Base-by-base conservation (phyloP, 2,329 filamentous ascomycete species). In the Beauveria varroae region DNA sequence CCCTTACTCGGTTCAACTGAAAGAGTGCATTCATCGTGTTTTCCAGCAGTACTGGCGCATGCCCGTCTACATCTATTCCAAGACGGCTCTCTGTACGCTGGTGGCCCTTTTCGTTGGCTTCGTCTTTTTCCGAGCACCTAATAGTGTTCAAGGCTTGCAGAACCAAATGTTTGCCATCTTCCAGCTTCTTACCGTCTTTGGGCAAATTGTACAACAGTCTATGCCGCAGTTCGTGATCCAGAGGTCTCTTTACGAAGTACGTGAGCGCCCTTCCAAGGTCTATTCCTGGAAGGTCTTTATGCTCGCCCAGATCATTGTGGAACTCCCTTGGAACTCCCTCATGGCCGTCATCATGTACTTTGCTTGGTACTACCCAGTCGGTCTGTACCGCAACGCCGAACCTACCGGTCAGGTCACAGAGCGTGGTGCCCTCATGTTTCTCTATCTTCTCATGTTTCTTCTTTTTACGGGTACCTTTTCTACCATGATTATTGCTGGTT, bases 41-140 rank as follows among this genome's bases (percentile, higher is more conserved):
- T 95, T 95, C 79, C 84, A 93, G 70, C 91, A 96, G 73, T 96
- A 95, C 81, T 96, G 92, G 91, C 89, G 92, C 63, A 93, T 87
- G 0, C 92, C 92, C 0, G 83, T 86, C 5, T 96, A 96, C 78
- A 93, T 96, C 73, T 96, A 93, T 78, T 87, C 89, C 68, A 96
- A 96, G 79, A 72, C 81, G 0, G 77, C 81, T 1, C 85, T 96
- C 20, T 91, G 87, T 70, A 76, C 82, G 26, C 74, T 86, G 18
- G 76, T 83, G 40, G 76, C 87, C 4, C 80, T 96, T 14, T 96
- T 93, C 72, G 90, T 95, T 68, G 91, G 90, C 34, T 91, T 93
- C 72, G 87, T 88, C 58, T 92, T 95, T 75, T 90, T 84, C 80
- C 81, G 85, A 46, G 86, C 89, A 1, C 84, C 85, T 34, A 87